Evolutionary conservation across 768 basidiomycete genomes (phyloP), one percentile per base, ranked within the genome.

Genomic region (Pleurotus djamor): DNA sequence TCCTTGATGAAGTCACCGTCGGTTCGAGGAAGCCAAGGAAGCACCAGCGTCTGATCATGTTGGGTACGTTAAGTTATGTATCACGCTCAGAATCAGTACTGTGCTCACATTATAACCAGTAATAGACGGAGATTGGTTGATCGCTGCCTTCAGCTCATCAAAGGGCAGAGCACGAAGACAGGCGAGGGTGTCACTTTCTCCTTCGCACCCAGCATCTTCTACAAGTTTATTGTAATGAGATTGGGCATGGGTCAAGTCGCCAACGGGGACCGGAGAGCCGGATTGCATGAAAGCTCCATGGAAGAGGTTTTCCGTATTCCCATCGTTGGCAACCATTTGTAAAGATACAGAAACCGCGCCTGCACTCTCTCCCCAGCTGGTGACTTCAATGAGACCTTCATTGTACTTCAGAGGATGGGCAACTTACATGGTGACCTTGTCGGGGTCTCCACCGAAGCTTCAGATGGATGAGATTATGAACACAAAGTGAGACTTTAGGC

Each of bases 391-490:
- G 0, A 5, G 4, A 28, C 21, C 21, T 28, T 48, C 2, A 14
- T 2, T 5, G 6, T 33, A 1, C 10, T 17, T 4, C 16, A 52
- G 9, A 47, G 34, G 38, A 57, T 17, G 2, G 2, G 38, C 33
- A 12, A 61, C 69, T 16, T 62, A 82, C 80, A 84, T 74, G 0
- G 80, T 82, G 13, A 84, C 84, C 58, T 79, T 82, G 0, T 64
- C 62, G 4, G 79, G 77, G 68, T 89, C 82, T 9, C 87, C 87
- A 4, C 87, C 86, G 58, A 88, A 89, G 48, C 21, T 32, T 14
- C 4, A n/a, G 41, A 35, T 32, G 6, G 21, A 12, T 32, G 34
- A 35, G 10, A 12, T 33, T 12, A 50, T 12, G 6, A 21, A 12
- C 8, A 5, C 10, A 13, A 50, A 2, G 17, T 2, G 28, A 28